These are phyloP conservation scores for Bruguiera sexangula DNA, from an alignment of 345 rosid genomes.

Conservation along the genomic window DNA sequence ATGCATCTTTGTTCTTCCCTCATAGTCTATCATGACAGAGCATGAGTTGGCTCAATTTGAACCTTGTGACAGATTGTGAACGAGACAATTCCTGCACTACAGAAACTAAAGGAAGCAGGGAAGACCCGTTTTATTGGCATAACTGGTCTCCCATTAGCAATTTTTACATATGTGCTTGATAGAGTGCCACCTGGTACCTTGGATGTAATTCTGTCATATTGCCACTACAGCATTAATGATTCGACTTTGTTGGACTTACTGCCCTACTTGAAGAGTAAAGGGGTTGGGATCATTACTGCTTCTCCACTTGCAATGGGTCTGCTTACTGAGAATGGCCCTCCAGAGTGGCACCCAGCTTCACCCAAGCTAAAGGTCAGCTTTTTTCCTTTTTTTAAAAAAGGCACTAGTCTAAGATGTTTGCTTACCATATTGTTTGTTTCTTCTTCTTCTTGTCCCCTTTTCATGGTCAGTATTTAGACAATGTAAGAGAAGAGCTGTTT, in stretches of 20 bases:
- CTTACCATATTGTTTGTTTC: background rate
- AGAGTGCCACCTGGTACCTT: slow-evolving; percentile 68
- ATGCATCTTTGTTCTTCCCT: background rate
- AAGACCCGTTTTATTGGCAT: slow-evolving; percentile 86
- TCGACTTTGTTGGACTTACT: slow-evolving; percentile 61
- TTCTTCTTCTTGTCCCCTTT: too few relatives aligned
- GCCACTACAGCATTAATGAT: slow-evolving; percentile 79
- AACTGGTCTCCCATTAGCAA: slow-evolving; percentile 73
- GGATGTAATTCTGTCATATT: slow-evolving; percentile 81
- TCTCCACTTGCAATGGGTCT: slow-evolving; percentile 93
- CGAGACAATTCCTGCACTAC: slow-evolving; percentile 94
- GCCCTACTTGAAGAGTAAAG: slow-evolving; percentile 83
- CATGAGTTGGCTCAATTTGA: background rate
- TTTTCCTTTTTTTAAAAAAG: background rate
- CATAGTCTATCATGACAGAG: background rate
- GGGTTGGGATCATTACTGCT: slow-evolving; percentile 78
- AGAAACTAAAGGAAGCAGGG: slow-evolving; percentile 72
- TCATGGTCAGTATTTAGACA: too few relatives aligned
- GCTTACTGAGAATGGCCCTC: slow-evolving; percentile 81
- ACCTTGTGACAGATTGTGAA: slow-evolving; percentile 53
- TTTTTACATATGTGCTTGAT: slow-evolving; percentile 77
- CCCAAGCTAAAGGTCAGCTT: slow-evolving; percentile 66
- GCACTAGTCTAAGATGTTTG: background rate
- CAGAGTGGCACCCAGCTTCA: slow-evolving; percentile 97
- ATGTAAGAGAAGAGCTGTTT: background rate